phyloP scores from a whole-genome alignment of 345 rosid species.

The Sisymbrium altissimum region DNA sequence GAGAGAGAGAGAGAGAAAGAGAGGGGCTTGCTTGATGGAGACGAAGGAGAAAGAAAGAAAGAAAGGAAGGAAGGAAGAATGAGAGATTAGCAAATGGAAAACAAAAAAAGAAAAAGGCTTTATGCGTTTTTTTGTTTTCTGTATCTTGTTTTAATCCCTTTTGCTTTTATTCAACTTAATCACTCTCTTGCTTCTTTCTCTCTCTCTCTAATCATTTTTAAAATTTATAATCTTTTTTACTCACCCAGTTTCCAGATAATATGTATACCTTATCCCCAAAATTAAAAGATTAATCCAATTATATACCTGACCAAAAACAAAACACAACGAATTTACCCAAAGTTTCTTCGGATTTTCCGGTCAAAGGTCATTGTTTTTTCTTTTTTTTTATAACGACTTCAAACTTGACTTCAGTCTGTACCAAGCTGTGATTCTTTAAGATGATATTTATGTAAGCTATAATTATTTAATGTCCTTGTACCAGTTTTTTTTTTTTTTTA shows the following conservation, averaged over 20 bases:
- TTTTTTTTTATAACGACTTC: background rate
- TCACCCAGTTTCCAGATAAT: conserved; percentile 12
- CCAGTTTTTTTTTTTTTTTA: background rate
- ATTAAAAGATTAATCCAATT: background rate
- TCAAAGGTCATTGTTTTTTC: conserved; percentile 1
- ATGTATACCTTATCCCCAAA: conserved; percentile 14
- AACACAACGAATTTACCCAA: background rate
- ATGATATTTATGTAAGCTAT: background rate
- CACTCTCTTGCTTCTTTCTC: background rate
- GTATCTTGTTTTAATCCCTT: conserved; percentile 5
- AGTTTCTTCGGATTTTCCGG: background rate
- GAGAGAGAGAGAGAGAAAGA: conserved; percentile 1
- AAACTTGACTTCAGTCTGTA: conserved; percentile 22
- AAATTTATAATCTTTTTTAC: background rate
- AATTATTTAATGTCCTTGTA: background rate
- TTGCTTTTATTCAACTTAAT: background rate
- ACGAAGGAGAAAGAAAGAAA: conserved; percentile 1
- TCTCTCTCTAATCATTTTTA: background rate
- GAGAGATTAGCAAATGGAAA: conserved; percentile 11
- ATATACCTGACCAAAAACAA: background rate
- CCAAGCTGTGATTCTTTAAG: background rate
- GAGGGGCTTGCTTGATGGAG: conserved; percentile 30
- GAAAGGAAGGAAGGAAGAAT: background rate
- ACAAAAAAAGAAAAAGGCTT: background rate
- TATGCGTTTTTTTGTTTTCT: background rate